phyloP scores from a whole-genome alignment of 257 asterid genomes.

The Voacanga thouarsii region DNA sequence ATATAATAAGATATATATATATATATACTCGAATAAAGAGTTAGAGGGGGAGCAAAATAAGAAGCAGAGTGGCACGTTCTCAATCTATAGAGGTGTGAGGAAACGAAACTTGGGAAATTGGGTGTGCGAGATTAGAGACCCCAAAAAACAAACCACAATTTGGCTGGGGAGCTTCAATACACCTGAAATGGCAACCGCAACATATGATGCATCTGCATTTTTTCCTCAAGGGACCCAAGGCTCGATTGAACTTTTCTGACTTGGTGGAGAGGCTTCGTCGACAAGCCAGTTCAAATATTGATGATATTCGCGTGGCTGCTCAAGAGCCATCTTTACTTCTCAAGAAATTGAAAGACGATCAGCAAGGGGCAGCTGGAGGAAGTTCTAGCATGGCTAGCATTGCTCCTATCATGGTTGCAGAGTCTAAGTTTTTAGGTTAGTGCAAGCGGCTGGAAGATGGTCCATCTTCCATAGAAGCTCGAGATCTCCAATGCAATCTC shows the following conservation, averaged over 20 bases:
- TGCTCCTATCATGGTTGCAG: conserved; percentile 20
- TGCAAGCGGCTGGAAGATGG: too few species aligned
- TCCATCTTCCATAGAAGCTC: too few species aligned
- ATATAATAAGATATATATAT: too few species aligned
- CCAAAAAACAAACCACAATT: conserved; percentile 36
- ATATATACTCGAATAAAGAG: too few species aligned
- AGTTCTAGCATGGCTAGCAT: background rate
- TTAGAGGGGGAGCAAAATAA: background rate
- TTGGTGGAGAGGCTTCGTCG: conserved; percentile 22
- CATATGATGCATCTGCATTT: conserved; percentile 43
- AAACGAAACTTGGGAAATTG: conserved; percentile 49
- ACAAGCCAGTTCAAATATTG: conserved; percentile 24
- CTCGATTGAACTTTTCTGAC: conserved; percentile 37
- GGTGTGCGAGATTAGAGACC: conserved; percentile 47
- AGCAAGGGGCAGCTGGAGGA: background rate
- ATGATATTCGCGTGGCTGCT: conserved; percentile 35
- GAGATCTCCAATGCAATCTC: too few species aligned
- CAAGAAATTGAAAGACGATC: background rate
- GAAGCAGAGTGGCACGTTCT: conserved; percentile 17
- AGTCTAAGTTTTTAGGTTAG: too few species aligned
- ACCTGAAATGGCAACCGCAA: conserved; percentile 40
- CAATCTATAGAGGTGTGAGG: conserved; percentile 37
- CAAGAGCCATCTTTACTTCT: conserved; percentile 4
- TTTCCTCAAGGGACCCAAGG: conserved; percentile 32
- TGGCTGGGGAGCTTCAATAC: conserved; percentile 51